Base-by-base conservation (phyloP, 768 basidiomycete genomes). In the Termitomyces sp. region DNA sequence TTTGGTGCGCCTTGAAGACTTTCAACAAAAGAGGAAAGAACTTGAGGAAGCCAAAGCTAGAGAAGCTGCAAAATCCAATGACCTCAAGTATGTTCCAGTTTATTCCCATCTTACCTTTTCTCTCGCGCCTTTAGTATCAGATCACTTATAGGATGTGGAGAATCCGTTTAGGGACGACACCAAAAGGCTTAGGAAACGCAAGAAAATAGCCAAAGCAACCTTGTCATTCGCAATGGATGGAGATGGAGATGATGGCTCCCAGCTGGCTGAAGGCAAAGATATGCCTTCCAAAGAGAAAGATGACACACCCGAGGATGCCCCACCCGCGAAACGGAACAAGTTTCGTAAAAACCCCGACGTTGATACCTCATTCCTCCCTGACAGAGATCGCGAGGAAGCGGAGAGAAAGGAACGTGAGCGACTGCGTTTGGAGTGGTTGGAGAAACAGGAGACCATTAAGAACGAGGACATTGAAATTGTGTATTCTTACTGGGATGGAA, bases 401-500 rank as follows among this genome's bases (percentile, higher is more conserved):
- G 97, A 99, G 71, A 84, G 95, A 16, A 82, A 82, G 59, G 89
- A 95, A 70, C 80, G 96, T 41, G 97, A 99, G 70, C 82, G 89
- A 52, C 78, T 99, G 42, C 81, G 97, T 2, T 81, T 93, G 60
- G 86, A 97, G 71, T 99, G 95, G 95, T 77, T 98, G 81, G 87
- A 70, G 57, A 81, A 78, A 63, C 81, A 82, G 63, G 82, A 84
- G 61, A 78, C 86, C 24, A 81, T 88, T 56, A 83, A 83, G 68
- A 70, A 75, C 34, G 82, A 84, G 59, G 87, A 90, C 22, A 91
- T 99, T 55, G 97, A 98, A 72, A 81, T 99, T 57, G 88, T 88
- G 0, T 99, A 98, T 69, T 97, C 94, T 0, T 99, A 88, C 71
- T 99, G 97, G 97, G 97, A 99, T 70, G 97, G 97, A 12, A 94